Evolutionary conservation across 306 rosid genomes (phyloP).

Genomic region (Sechiopsis laciniata): DNA sequence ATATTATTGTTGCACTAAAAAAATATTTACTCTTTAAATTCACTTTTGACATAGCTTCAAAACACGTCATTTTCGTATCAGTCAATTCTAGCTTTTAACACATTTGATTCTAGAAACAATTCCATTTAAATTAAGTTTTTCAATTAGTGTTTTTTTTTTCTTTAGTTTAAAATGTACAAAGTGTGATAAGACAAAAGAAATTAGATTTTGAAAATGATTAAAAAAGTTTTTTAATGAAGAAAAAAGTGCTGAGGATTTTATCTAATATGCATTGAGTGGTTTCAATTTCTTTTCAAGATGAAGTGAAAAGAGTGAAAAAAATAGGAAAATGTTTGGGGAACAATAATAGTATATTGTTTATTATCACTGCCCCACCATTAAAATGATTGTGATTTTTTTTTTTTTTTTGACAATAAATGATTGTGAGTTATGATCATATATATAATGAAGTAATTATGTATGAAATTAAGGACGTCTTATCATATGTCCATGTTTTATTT

Average conservation of each 20-base stretch:
- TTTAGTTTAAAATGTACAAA: neutral
- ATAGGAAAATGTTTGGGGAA: neutral
- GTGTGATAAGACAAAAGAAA: neutral
- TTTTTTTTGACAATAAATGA: no score
- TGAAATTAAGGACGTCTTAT: constrained; percentile 9
- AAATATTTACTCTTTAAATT: neutral
- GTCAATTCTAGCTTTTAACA: neutral
- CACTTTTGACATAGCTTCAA: neutral
- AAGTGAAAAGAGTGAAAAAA: neutral
- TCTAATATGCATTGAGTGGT: neutral
- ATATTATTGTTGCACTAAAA: neutral
- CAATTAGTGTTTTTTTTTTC: neutral
- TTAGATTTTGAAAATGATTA: neutral
- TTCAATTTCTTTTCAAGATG: neutral
- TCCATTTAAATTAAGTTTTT: neutral
- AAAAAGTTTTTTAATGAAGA: neutral
- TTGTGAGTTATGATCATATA: neutral
- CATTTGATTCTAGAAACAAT: neutral
- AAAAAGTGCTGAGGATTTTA: neutral
- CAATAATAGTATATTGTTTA: neutral
- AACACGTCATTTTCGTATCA: neutral
- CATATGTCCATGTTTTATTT: constrained; percentile 12
- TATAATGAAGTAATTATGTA: neutral
- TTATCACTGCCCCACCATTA: neutral
- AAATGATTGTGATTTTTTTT: neutral